These are phyloP conservation scores for Curvularia hawaiiensis DNA, from an alignment of 2,329 filamentous ascomycete genomes.

Conservation along the genomic window DNA sequence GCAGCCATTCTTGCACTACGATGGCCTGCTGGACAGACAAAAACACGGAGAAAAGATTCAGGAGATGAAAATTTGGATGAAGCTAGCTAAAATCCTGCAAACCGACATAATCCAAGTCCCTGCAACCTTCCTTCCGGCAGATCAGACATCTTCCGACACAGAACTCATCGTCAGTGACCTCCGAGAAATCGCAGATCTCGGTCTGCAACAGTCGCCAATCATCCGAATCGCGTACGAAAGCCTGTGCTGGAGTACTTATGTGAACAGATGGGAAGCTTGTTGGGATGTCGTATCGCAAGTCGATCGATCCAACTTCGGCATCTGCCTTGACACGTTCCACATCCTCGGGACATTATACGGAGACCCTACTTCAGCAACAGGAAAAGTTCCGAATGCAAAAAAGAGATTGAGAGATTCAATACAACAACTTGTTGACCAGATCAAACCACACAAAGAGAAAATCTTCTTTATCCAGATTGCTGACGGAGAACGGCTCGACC, in stretches of 20 bases:
- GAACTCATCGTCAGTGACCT: slow-evolving; percentile 67
- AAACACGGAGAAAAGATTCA: slow-evolving; percentile 63
- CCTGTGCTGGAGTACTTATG: slow-evolving; percentile 72
- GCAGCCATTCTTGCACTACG: slow-evolving; percentile 80
- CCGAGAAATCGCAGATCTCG: slow-evolving; percentile 69
- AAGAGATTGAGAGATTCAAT: slow-evolving; percentile 61
- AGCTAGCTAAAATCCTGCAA: slow-evolving; percentile 64
- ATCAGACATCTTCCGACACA: slow-evolving; percentile 59
- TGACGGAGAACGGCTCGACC: slow-evolving; percentile 68
- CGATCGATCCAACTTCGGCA: slow-evolving; percentile 72
- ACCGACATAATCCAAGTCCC: slow-evolving; percentile 79
- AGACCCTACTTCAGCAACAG: slow-evolving; percentile 63
- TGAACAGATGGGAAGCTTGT: slow-evolving; percentile 72
- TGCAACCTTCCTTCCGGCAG: slow-evolving; percentile 66
- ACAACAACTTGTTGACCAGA: slow-evolving; percentile 56
- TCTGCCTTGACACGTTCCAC: slow-evolving; percentile 81
- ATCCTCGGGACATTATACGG: slow-evolving; percentile 74
- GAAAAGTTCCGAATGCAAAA: slow-evolving; percentile 62
- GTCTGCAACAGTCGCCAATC: slow-evolving; percentile 59
- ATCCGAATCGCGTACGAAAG: slow-evolving; percentile 77
- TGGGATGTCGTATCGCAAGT: slow-evolving; percentile 72
- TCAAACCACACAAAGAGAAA: slow-evolving; percentile 63
- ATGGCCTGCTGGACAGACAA: slow-evolving; percentile 69
- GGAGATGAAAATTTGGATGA: slow-evolving; percentile 72
- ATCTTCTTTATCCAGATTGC: slow-evolving; percentile 80